Base-by-base conservation (phyloP, 768 basidiomycete species). In the Agrocybe praecox region DNA sequence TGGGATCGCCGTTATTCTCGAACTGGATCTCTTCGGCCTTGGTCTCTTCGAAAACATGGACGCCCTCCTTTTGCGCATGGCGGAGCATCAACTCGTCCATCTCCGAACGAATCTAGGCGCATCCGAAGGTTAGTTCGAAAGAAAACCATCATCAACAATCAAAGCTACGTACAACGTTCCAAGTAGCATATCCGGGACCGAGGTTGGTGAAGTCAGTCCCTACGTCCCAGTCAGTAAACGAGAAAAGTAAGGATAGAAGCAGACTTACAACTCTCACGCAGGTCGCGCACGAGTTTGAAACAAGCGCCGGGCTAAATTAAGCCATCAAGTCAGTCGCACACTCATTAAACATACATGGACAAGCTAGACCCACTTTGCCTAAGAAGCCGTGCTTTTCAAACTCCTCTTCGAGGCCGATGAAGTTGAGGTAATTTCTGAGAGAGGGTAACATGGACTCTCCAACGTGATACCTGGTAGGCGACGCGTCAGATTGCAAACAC, bases 181-280 rank as follows among this genome's bases (percentile, higher is more conserved):
- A 88, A 0, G 86, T 71, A 47, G 67, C 69, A 55, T 85, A 84
- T 1, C 68, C 62, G 7, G 75, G 75, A 52, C 82, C 80, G 4
- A 79, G 65, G 11, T 77, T 75, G 57, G 83, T 69, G 61, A 88
- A 87, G 63, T 87, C 82, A 2, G 85, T 81, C 64, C 85, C 84
- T 86, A n/a, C 18, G 11, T 43, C 43, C 22, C 8, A 29, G 8
- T 12, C 29, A 51, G n/a, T 11, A 10, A 47, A 49, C 17, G 24
- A 24, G 1, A 43, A 33, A 7, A 11, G n/a, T 18, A 32, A 33
- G 44, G 36, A 17, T 8, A 1, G 9, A n/a, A 26, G 23, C 32
- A 43, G 1, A 48, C 85, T 59, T 63, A 86, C 85, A 87, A 43
- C 79, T 82, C 68, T 87, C 86, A 4, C 71, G 76, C 63, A 81